These are phyloP conservation scores for Coleophoma cylindrospora DNA, from an alignment of 2,329 filamentous ascomycete genomes.

Conservation along the genomic window DNA sequence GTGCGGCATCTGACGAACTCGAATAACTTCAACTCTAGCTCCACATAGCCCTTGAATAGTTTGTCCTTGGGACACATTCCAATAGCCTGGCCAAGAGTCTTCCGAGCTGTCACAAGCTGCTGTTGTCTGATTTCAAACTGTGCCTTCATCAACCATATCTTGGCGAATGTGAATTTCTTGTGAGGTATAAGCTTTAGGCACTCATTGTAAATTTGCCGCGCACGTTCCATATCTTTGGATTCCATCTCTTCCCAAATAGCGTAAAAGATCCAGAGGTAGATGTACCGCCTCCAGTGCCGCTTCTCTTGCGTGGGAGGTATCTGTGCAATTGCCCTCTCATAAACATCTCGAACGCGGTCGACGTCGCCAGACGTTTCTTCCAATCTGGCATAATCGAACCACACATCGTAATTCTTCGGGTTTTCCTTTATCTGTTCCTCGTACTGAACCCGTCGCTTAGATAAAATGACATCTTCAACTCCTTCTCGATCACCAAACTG, in stretches of 20 bases:
- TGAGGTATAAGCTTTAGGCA: conserved; percentile 86
- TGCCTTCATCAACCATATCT: conserved; percentile 90
- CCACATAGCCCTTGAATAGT: conserved; percentile 89
- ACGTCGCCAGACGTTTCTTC: conserved; percentile 82
- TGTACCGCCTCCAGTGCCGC: conserved; percentile 93
- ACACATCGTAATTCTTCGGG: conserved; percentile 92
- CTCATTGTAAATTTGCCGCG: conserved; percentile 85
- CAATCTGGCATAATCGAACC: conserved; percentile 91
- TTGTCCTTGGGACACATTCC: conserved; percentile 96
- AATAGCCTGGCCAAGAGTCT: conserved; percentile 83
- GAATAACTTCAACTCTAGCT: conserved; percentile 87
- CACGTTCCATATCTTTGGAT: conserved; percentile 70
- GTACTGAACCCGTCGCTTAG: conserved; percentile 87
- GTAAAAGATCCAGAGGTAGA: conserved; percentile 98
- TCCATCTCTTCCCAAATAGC: conserved; percentile 92
- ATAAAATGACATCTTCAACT: conserved; percentile 92
- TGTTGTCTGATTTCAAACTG: conserved; percentile 90
- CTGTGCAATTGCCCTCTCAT: conserved; percentile 93
- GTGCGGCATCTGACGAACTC: conserved; percentile 90
- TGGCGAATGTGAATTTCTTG: conserved; percentile 96
- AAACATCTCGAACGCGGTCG: conserved; percentile 84
- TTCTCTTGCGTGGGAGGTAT: conserved; percentile 95
- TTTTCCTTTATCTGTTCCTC: conserved; percentile 93
- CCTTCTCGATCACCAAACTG: conserved; percentile 92
- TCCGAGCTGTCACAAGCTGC: conserved; percentile 74